Evolutionary conservation across 2,329 filamentous ascomycete genomes (phyloP).

Genomic region (Hypocreales sp.): DNA sequence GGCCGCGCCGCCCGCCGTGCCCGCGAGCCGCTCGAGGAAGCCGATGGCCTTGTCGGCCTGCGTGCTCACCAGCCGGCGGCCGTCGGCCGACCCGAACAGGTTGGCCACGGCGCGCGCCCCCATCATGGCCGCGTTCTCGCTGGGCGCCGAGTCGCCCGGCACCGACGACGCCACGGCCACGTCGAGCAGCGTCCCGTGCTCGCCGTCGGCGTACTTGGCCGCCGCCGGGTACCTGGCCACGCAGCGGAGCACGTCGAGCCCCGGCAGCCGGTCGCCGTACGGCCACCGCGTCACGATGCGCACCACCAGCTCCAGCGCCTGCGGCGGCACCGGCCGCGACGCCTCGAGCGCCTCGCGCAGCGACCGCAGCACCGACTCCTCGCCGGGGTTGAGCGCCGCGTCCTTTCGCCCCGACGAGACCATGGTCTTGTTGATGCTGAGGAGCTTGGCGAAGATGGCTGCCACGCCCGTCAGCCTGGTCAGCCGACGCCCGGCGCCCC

Average conservation of each 20-base stretch:
- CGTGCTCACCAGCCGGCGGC: slow-evolving; percentile 49
- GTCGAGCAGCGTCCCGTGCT: slow-evolving; percentile 44
- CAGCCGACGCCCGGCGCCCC: neutral
- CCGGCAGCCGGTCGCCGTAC: slow-evolving; percentile 62
- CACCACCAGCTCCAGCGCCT: slow-evolving; percentile 47
- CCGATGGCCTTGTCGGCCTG: slow-evolving; percentile 40
- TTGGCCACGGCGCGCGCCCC: slow-evolving; percentile 69
- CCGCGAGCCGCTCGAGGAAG: slow-evolving; percentile 47
- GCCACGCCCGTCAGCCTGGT: slow-evolving; percentile 13
- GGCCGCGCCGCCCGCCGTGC: slow-evolving; percentile 27
- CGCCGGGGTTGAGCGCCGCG: slow-evolving; percentile 54
- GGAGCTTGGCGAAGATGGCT: slow-evolving; percentile 62
- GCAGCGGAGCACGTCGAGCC: slow-evolving; percentile 76
- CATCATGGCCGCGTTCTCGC: slow-evolving; percentile 78
- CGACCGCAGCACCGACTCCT: slow-evolving; percentile 45
- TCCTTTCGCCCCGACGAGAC: slow-evolving; percentile 58
- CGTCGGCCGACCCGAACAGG: slow-evolving; percentile 60
- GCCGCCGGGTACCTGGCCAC: slow-evolving; percentile 53
- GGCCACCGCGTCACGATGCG: slow-evolving; percentile 71
- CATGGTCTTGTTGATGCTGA: slow-evolving; percentile 59
- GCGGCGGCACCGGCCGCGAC: slow-evolving; percentile 28
- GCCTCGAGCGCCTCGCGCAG: slow-evolving; percentile 51
- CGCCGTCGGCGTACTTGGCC: slow-evolving; percentile 41
- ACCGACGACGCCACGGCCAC: slow-evolving; percentile 24
- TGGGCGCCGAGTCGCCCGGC: slow-evolving; percentile 38